Conservation (phyloP, 768 basidiomycete species). For the Favolaschia claudopus region DNA sequence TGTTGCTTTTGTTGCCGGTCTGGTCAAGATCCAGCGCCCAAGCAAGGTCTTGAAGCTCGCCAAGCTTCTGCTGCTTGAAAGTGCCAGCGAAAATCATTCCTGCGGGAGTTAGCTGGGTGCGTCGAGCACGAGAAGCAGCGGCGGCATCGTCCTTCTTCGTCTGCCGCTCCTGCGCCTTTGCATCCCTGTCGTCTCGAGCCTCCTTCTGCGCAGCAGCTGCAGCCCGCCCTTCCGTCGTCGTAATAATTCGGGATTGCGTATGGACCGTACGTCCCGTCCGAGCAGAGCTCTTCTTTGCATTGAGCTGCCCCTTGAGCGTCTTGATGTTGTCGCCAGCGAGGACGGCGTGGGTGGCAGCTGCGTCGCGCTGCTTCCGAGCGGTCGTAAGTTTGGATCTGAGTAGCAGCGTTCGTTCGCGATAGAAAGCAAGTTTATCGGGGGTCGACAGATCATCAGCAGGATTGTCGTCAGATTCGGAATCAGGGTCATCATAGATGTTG, state of each 20-base stretch:
- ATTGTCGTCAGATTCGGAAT: not conserved
- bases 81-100: not conserved
- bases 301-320: not conserved
- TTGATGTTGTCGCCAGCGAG: not conserved
- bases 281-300: not conserved
- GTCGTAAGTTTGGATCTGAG: not conserved
- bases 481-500: slow-evolving; percentile 3
- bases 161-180: not conserved
- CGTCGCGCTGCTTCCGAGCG: not conserved
- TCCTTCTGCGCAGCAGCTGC: slow-evolving; percentile 2
- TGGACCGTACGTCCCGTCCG: not conserved
- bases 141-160: slow-evolving; percentile 1
- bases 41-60: not conserved
- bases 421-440: not conserved
- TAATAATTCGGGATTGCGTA: not conserved
- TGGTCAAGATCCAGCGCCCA: slow-evolving; percentile 1
- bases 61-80: slow-evolving; percentile 6
- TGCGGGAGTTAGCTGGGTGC: not conserved
- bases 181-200: not conserved
- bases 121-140: not conserved
- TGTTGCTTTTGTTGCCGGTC: not conserved
- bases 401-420: not conserved
- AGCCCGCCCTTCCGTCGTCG: not conserved
- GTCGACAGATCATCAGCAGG: not conserved
- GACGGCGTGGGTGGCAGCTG: not conserved